Conservation (phyloP, 2,329 filamentous ascomycete species). For the Clonostachys rosea region DNA sequence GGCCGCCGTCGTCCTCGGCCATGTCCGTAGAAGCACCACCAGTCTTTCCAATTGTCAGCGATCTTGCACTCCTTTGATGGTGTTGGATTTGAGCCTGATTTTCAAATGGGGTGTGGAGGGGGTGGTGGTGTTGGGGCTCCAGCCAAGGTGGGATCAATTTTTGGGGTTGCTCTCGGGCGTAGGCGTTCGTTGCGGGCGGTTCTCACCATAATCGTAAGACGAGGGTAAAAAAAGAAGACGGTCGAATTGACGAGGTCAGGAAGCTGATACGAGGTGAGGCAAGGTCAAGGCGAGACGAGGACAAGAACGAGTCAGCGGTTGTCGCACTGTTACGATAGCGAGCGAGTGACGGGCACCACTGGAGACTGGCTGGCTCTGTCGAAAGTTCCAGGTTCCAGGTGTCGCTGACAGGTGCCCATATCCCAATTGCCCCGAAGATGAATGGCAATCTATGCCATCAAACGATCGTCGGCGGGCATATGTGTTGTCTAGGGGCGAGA, state of each 20-base stretch:
- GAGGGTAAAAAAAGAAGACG: background rate
- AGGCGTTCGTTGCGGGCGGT: slow-evolving; percentile 2
- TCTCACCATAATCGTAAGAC: slow-evolving; percentile 2
- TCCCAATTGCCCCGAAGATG: slow-evolving; percentile 28
- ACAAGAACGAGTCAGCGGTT: background rate
- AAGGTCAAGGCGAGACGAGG: background rate
- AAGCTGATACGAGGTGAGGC: background rate
- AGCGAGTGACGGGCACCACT: background rate
- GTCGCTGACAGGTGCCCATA: slow-evolving; percentile 24
- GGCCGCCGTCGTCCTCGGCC: slow-evolving; percentile 37
- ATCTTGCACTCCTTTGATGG: background rate
- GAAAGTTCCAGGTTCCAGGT: slow-evolving; percentile 17
- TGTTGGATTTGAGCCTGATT: background rate
- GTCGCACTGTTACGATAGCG: too few relatives aligned
- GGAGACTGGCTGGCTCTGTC: slow-evolving; percentile 5
- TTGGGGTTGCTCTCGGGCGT: background rate
- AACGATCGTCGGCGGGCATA: slow-evolving; percentile 14
- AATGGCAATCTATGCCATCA: slow-evolving; percentile 27
- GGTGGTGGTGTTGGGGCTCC: background rate
- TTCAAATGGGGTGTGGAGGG: background rate
- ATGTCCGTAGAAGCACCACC: slow-evolving; percentile 27
- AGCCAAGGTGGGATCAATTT: background rate
- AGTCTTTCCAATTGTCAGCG: slow-evolving; percentile 9
- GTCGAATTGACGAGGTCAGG: background rate
- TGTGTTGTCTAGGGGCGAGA: slow-evolving; percentile 2